Evolutionary conservation across 768 basidiomycete genomes (phyloP), one percentile per base, ranked within the genome.

Genomic region (Neoboletus brunneissimus): DNA sequence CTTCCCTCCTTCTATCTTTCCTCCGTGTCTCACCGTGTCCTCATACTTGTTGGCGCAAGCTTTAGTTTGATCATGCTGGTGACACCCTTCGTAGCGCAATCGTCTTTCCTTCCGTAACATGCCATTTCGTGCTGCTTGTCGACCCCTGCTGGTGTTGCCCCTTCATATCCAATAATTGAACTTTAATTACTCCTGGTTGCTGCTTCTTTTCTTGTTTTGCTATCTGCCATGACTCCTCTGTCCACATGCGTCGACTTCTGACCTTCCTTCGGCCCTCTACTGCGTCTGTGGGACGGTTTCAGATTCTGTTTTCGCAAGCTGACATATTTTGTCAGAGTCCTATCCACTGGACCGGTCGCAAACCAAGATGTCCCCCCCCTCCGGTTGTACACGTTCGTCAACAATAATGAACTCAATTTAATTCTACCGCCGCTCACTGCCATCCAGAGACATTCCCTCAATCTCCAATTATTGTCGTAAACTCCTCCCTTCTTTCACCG

Each of bases 131-230:
- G 59, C 57, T 46, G 57, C 53, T 11, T 49, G 40, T 20, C 29
- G 15, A n/a, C 54, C 49, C 34, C 55, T 63, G 25, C 46, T 42
- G 61, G 56, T 49, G 32, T 54, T 37, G 12, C 53, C 56, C 45
- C 59, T 62, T 67, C 63, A 68, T 67, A 62, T 67, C 45, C 55
- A 53, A 61, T 59, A 20, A 68, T 68, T 64, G 67, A 67, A 67
- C 66, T 54, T 51, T 66, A 68, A 54, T 42, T 47, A 38, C 25
- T 44, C 48, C 41, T 54, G 50, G 38, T 44, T 18, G 22, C 31
- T 50, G 35, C 48, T 50, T 50, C 49, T 40, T n/a, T 50, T 29
- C 49, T 40, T 29, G 49, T 50, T 50, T 40, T 50, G 49, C 49
- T 50, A 50, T 50, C 49, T 38, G 13, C 35, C 35, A 38, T 18